A percentile compares a stretch with the other conserved stretches of the same genome.
phyloP scores from a whole-genome alignment of 2,329 filamentous ascomycete genomes.

The Coleophoma eucalyptorum region DNA sequence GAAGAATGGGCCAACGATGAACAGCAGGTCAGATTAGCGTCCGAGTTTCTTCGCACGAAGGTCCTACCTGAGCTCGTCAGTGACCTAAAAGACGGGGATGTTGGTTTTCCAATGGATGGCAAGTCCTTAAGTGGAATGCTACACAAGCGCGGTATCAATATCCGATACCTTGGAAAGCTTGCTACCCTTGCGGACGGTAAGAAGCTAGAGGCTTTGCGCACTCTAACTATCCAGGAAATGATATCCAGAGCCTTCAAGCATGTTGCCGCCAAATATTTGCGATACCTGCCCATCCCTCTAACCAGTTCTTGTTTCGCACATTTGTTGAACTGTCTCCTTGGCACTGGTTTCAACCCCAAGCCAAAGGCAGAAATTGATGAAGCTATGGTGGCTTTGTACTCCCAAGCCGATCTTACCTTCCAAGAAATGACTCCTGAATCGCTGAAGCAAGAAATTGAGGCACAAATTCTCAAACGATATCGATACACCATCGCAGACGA shows the following conservation, averaged over 20 bases:
- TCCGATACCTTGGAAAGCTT: constrained; percentile 89
- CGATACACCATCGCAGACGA: constrained; percentile 66
- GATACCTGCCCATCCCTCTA: constrained; percentile 74
- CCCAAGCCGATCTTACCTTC: constrained; percentile 78
- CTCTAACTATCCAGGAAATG: constrained; percentile 86
- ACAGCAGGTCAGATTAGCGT: constrained; percentile 80
- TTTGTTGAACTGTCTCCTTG: constrained; percentile 89
- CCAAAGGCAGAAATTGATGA: constrained; percentile 71
- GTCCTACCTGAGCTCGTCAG: constrained; percentile 82
- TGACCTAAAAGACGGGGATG: constrained; percentile 86
- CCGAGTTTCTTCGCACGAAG: constrained; percentile 70
- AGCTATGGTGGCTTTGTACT: constrained; percentile 70
- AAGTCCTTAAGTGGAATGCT: constrained; percentile 81
- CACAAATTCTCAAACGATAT: constrained; percentile 71
- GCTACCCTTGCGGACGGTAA: constrained; percentile 66
- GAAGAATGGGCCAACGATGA: constrained; percentile 79
- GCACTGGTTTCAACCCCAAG: constrained; percentile 69
- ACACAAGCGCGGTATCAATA: constrained; percentile 96
- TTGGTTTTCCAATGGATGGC: constrained; percentile 99
- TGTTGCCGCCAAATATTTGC: constrained; percentile 73
- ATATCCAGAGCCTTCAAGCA: constrained; percentile 96
- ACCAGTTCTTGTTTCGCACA: constrained; percentile 79
- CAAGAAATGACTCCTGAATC: constrained; percentile 72
- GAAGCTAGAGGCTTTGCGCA: constrained; percentile 72
- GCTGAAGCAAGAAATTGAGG: constrained; percentile 65